A percentile compares a stretch with the other conserved stretches of the same genome.
phyloP scores from a whole-genome alignment of 1,284 basidiomycete genomes.

The Malassezia slooffiae region DNA sequence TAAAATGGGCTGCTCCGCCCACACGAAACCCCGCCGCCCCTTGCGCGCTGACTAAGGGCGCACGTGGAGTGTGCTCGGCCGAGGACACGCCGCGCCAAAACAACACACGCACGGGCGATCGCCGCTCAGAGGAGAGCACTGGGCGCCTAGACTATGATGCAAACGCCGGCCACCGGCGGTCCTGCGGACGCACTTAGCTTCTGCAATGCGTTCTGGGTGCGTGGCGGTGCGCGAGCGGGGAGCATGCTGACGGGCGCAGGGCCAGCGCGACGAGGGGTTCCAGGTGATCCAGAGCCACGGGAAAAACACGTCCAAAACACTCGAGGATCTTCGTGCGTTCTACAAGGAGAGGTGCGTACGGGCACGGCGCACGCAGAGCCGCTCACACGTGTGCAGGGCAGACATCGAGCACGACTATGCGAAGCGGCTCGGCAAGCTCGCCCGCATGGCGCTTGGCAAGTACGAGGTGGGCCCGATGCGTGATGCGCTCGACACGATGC shows the following conservation, averaged over 20 bases:
- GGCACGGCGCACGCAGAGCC: not conserved
- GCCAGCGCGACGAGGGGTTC: constrained; percentile 62
- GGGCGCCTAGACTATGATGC: not conserved
- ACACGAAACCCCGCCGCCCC: too few relatives aligned
- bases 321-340: constrained; percentile 73
- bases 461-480: constrained; percentile 89
- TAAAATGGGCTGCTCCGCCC: too few relatives aligned
- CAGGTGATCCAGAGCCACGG: constrained; percentile 80
- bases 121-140: not conserved
- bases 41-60: too few relatives aligned
- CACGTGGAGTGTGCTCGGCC: constrained; percentile 8
- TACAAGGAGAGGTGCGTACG: constrained; percentile 64
- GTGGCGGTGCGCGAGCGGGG: constrained; percentile 4
- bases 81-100: not conserved
- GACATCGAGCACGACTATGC: constrained; percentile 90
- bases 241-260: constrained; percentile 11
- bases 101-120: constrained; percentile 3
- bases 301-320: constrained; percentile 69
- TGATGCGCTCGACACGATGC: constrained; percentile 64
- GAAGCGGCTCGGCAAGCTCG: constrained; percentile 69
- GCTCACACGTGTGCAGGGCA: too few relatives aligned
- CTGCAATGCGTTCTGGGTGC: constrained; percentile 86
- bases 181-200: constrained; percentile 56
- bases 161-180: not conserved
- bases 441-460: constrained; percentile 64